Evolutionary conservation across 2,329 filamentous ascomycete genomes (phyloP).

Genomic region (Nigrospora osmanthi): DNA sequence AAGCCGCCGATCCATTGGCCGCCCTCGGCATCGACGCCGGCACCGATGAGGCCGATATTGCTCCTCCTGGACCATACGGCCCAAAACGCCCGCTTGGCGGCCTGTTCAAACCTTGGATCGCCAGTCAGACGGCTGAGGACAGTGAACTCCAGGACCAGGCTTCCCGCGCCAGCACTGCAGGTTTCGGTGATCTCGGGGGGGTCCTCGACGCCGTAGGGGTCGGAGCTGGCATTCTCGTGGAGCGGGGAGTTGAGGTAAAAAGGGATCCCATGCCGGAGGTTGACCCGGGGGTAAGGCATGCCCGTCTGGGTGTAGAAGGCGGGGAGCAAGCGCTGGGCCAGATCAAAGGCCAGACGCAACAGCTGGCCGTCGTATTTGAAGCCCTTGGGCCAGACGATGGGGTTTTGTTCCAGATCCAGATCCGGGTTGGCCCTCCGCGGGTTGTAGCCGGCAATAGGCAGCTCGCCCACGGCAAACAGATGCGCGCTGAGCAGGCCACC

Average conservation of each 20-base stretch:
- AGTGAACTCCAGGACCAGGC: slow-evolving; percentile 86
- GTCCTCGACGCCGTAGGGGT: slow-evolving; percentile 28
- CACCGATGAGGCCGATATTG: slow-evolving; percentile 78
- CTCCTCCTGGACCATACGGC: slow-evolving; percentile 89
- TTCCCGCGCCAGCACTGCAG: slow-evolving; percentile 94
- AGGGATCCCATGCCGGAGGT: slow-evolving; percentile 81
- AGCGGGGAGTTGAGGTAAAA: slow-evolving; percentile 86
- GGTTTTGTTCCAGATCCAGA: slow-evolving; percentile 30
- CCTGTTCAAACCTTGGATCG: slow-evolving; percentile 78
- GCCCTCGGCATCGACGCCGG: slow-evolving; percentile 85
- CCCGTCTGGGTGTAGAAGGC: slow-evolving; percentile 89
- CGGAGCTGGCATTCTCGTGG: slow-evolving; percentile 45
- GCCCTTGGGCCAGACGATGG: slow-evolving; percentile 66
- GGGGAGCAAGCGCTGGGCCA: slow-evolving; percentile 76
- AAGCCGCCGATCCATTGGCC: slow-evolving; percentile 84
- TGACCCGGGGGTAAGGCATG: slow-evolving; percentile 90
- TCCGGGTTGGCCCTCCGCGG: slow-evolving; percentile 37
- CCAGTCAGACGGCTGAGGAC: slow-evolving; percentile 83
- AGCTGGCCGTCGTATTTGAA: slow-evolving; percentile 86
- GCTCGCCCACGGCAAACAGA: slow-evolving; percentile 81
- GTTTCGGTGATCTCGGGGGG: slow-evolving; percentile 80
- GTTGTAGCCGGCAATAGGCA: slow-evolving; percentile 76
- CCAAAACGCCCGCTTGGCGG: slow-evolving; percentile 92
- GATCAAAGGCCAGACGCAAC: slow-evolving; percentile 78
- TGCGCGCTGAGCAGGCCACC: slow-evolving; percentile 90